Percentiles rank a stretch among this genome's conserved stretches.
Conservation (phyloP, 495 filamentous ascomycete species). For the Trichoderma gamsii region DNA sequence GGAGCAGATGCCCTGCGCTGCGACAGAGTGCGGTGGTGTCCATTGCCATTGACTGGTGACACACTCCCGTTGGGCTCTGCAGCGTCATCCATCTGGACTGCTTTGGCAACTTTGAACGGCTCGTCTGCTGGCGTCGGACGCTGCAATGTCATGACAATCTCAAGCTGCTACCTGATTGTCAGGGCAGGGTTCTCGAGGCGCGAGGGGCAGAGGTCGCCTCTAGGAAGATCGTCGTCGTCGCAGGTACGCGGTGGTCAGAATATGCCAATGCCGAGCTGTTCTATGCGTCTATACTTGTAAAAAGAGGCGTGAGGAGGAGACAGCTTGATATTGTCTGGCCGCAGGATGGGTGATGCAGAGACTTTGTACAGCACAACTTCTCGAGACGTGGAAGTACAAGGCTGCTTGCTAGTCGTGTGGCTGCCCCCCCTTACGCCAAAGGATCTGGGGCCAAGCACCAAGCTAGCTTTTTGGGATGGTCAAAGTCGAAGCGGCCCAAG, state of each 20-base stretch:
- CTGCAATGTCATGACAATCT: neutral
- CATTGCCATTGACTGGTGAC: constrained; percentile 14
- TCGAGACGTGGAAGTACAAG: too few species aligned
- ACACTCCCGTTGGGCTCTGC: constrained; percentile 2
- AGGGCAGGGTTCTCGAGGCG: neutral
- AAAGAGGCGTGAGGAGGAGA: too few species aligned
- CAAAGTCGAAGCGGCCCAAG: neutral
- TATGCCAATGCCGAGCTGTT: neutral
- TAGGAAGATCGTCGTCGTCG: neutral
- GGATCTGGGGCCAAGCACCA: too few species aligned
- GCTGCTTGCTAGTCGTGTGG: too few species aligned
- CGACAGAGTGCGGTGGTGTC: constrained; percentile 27
- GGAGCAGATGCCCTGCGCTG: constrained; percentile 49
- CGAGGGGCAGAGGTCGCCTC: neutral
- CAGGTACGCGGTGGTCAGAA: neutral
- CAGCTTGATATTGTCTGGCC: too few species aligned
- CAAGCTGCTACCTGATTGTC: neutral
- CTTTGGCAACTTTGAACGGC: neutral
- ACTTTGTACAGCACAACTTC: too few species aligned
- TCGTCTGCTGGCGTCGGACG: neutral
- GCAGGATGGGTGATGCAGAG: too few species aligned
- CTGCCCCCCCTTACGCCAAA: too few species aligned
- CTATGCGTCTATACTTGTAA: too few species aligned
- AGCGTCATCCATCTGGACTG: neutral
- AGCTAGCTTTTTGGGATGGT: too few species aligned